phyloP scores from a whole-genome alignment of 129 eudicot species.

The Daucus carota region DH1_v3.0 NC_030381.2:21654501-21655000 shows the following conservation, averaged over 20 bases:
- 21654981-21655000: background rate
- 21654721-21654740: background rate
- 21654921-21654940: background rate
- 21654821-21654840: background rate
- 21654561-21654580: slow-evolving; percentile 60
- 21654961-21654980: background rate
- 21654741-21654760: background rate
- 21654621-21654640: background rate
- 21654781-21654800: background rate
- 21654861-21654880: background rate
- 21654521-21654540: slow-evolving; percentile 92
- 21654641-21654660: background rate
- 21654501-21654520: slow-evolving; percentile 80
- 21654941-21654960: background rate
- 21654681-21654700: background rate
- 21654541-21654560: slow-evolving; percentile 95
- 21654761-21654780: background rate
- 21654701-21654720: background rate
- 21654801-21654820: background rate
- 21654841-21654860: background rate
- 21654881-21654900: background rate
- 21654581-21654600: slow-evolving; percentile 7
- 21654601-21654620: background rate
- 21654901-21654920: background rate
- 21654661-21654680: background rate